Conservation (phyloP, 164 flowering plant genomes). For the Warburgia ugandensis region DNA sequence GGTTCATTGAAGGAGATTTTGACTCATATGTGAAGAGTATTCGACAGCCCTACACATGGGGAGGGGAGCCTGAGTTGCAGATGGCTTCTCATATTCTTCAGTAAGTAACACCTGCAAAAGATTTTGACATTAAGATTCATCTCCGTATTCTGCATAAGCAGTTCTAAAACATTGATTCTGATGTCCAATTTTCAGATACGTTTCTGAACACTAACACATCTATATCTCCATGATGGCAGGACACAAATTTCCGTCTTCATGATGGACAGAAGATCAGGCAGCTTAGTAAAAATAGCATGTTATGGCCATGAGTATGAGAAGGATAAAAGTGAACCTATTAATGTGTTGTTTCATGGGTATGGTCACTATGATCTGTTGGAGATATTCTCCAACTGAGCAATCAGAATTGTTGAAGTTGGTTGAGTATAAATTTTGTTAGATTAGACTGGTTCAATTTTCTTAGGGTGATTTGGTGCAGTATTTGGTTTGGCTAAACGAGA, state of each 20-base stretch:
- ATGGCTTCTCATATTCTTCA: constrained; percentile 79
- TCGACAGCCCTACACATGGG: constrained; percentile 66
- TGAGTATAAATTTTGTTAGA: too few species aligned
- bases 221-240: constrained; percentile 25
- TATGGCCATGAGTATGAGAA: constrained; percentile 64
- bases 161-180: too few species aligned
- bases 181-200: neutral
- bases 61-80: constrained; percentile 79
- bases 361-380: constrained; percentile 83
- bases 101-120: constrained; percentile 33
- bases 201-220: neutral
- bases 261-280: constrained; percentile 42
- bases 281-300: constrained; percentile 48
- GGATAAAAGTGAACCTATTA: constrained; percentile 39
- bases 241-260: constrained; percentile 60
- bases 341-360: constrained; percentile 78
- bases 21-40: constrained; percentile 61
- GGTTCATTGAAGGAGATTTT: constrained; percentile 82
- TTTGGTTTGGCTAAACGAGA: too few species aligned
- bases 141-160: neutral
- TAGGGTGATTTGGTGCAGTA: too few species aligned
- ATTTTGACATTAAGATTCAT: too few species aligned
- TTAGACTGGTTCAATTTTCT: too few species aligned
- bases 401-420: too few species aligned
- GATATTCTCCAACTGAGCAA: too few species aligned